Evolutionary conservation across 345 rosid genomes (phyloP).

Genomic region (Clarkia xantiana): DNA sequence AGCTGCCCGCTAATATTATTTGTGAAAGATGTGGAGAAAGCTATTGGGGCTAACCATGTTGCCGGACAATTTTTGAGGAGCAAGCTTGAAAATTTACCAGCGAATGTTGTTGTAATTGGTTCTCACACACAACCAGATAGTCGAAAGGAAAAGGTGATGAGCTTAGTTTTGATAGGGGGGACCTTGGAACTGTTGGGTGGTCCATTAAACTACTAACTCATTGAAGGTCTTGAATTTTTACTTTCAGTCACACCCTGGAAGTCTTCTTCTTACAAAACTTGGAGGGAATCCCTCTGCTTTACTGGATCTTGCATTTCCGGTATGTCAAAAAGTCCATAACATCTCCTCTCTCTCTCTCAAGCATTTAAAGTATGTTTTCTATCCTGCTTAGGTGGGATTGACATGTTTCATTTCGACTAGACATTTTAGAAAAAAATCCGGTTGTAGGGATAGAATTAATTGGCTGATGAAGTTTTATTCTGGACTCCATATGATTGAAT

Average conservation of each 20-base stretch:
- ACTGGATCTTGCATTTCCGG: conserved; percentile 88
- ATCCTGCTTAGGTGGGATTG: background rate
- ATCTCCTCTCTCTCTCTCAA: background rate
- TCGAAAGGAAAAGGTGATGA: conserved; percentile 80
- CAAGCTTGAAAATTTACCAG: conserved; percentile 75
- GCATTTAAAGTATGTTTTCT: background rate
- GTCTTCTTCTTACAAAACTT: conserved; percentile 83
- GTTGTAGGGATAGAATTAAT: too few species aligned
- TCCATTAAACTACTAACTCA: background rate
- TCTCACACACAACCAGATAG: conserved; percentile 80
- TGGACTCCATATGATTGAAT: background rate
- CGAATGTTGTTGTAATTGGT: conserved; percentile 63
- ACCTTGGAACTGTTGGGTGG: background rate
- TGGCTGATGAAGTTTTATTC: too few species aligned
- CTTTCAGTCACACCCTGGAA: conserved; percentile 83
- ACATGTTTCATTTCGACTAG: too few species aligned
- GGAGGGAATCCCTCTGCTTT: conserved; percentile 87
- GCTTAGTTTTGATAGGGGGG: background rate
- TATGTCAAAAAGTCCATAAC: conserved; percentile 12
- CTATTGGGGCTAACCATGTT: conserved; percentile 61
- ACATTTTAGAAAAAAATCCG: too few species aligned
- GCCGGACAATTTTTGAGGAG: conserved; percentile 45
- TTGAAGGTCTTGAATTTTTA: background rate
- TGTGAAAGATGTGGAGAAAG: conserved; percentile 85
- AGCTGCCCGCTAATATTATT: conserved; percentile 60